These are phyloP conservation scores for Penicillium roqueforti DNA, from an alignment of 495 filamentous ascomycete genomes.

Conservation along the genomic window DNA sequence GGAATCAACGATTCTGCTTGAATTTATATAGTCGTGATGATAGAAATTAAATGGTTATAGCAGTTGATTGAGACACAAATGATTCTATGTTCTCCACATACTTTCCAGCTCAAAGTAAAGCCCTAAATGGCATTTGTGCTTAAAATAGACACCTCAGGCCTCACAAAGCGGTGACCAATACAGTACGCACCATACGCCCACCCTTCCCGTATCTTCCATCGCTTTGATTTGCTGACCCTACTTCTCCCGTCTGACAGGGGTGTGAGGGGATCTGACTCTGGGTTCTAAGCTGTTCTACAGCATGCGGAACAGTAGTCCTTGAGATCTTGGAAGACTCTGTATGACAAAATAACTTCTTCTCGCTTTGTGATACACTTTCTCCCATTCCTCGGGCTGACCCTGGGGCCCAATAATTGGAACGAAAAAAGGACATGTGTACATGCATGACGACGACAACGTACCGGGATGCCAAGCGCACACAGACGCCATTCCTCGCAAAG, in stretches of 20 bases:
- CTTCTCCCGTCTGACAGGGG: background rate
- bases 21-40: background rate
- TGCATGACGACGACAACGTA: background rate
- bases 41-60: too few relatives aligned
- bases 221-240: slow-evolving; percentile 1
- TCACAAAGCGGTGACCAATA: slow-evolving; percentile 10
- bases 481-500: background rate
- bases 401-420: background rate
- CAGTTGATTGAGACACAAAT: background rate
- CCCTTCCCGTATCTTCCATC: background rate
- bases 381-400: background rate
- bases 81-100: background rate
- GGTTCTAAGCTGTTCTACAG: background rate
- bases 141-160: slow-evolving; percentile 10
- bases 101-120: background rate
- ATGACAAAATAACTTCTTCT: background rate
- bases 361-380: background rate
- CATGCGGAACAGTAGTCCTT: background rate
- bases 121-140: background rate
- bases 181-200: background rate
- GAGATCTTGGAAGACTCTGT: background rate
- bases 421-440: background rate
- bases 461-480: slow-evolving; percentile 2
- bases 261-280: background rate
- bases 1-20: background rate